These are phyloP conservation scores for Candida sanyiensis DNA, from an alignment of 805 yeast genomes.

Conservation along the genomic window DNA sequence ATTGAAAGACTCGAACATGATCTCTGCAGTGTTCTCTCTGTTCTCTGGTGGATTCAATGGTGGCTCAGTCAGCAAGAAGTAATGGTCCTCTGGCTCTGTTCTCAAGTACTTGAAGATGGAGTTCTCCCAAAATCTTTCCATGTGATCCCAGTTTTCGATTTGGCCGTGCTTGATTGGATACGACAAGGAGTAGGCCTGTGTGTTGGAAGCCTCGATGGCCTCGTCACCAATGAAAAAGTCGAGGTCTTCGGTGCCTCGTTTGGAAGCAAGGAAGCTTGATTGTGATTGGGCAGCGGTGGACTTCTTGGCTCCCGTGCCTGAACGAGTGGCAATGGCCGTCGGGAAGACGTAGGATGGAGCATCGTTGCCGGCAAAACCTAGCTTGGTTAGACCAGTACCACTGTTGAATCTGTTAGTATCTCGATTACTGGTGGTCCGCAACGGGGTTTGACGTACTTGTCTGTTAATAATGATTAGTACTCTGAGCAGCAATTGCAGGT, in stretches of 20 bases:
- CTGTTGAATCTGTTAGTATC: slow-evolving; percentile 37
- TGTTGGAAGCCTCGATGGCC: slow-evolving; percentile 86
- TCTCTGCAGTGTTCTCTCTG: slow-evolving; percentile 97
- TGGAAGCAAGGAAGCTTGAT: slow-evolving; percentile 37
- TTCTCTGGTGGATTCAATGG: slow-evolving; percentile 99
- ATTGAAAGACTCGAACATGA: slow-evolving; percentile 97
- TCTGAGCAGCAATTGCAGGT: too few relatives aligned
- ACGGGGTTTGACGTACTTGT: slow-evolving; percentile 18
- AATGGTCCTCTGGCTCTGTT: slow-evolving; percentile 98
- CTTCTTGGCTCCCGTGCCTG: slow-evolving; percentile 38
- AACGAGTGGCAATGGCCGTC: slow-evolving; percentile 82
- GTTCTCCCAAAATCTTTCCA: slow-evolving; percentile 99
- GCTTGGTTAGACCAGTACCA: slow-evolving; percentile 96
- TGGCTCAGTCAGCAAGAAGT: slow-evolving; percentile 92
- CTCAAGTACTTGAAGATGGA: slow-evolving; percentile 93
- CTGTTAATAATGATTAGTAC: slow-evolving; percentile 18
- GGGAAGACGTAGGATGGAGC: slow-evolving; percentile 97
- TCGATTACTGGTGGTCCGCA: neutral
- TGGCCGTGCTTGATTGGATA: slow-evolving; percentile 98
- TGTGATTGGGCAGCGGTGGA: slow-evolving; percentile 35
- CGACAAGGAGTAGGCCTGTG: slow-evolving; percentile 78
- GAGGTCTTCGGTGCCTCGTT: slow-evolving; percentile 88
- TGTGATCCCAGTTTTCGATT: slow-evolving; percentile 98
- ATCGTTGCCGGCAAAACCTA: slow-evolving; percentile 98
- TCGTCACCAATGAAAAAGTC: slow-evolving; percentile 96